Base-by-base conservation (phyloP, 371 early-diverging fungal genomes). In the Blakeslea trispora region DNA sequence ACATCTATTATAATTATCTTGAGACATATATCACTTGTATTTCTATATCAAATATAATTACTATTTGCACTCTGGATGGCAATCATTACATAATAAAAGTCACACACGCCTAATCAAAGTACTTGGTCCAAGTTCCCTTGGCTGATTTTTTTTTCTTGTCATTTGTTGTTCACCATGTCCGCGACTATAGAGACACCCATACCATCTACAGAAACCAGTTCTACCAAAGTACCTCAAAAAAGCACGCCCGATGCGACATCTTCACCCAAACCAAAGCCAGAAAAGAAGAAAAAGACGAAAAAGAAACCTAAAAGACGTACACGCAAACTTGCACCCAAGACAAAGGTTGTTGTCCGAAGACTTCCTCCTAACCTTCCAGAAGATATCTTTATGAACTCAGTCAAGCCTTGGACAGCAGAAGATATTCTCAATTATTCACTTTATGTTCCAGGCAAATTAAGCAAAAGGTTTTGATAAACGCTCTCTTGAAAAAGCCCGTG, bases 291-390 rank as follows among this genome's bases (percentile, higher is more conserved):
- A 43, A 67, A 72, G 19, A 34, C 41, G 4, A 72, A 67, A 45
- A 76, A 64, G 57, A 71, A 67, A 17, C 42, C 69, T 3, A 80
- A 72, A 42, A 63, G 64, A 43, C 43, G 58, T 8, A 40, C 58
- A 17, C 69, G 71, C 45, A 75, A 76, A 51, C 59, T 53, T 11
- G 53, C 55, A 4, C 42, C 64, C 6, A 84, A 81, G 53, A 87
- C 86, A 31, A 94, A 92, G 63, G 81, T 91, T 13, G 82, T 94
- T 13, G 84, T 94, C 5, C 78, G 94, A 34, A 74, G 91, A 39
- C 75, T 94, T 15, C 92, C 94, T 5, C 91, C 92, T 28, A 83
- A 83, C 56, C 61, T 94, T 5, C 91, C 91, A 3, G 85, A 89
- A 64, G 77, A 80, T 13, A 72, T 85, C 23, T 92, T 94, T 63